These are phyloP conservation scores for Sporisorium iseilematis-ciliati DNA, from an alignment of 1,284 basidiomycete species.

Conservation along the genomic window DNA sequence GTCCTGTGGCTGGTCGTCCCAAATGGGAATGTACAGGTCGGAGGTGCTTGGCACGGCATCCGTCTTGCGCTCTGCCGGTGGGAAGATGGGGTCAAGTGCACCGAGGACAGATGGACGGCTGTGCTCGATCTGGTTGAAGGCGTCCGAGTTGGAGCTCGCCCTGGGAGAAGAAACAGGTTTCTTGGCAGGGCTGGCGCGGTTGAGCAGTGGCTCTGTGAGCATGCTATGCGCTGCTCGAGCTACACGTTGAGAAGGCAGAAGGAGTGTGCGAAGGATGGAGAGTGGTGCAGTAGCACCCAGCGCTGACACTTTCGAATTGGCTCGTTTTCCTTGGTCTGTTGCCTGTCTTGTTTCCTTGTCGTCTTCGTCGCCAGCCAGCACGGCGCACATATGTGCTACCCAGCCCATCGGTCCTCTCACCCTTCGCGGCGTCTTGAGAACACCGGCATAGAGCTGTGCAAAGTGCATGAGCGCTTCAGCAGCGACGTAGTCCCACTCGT, in stretches of 20 bases:
- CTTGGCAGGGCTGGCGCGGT: conserved; percentile 17
- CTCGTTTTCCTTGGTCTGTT: background rate
- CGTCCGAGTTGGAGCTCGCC: conserved; percentile 13
- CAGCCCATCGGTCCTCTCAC: conserved; percentile 65
- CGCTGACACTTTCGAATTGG: background rate
- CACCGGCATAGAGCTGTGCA: conserved; percentile 67
- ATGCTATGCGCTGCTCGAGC: conserved; percentile 50
- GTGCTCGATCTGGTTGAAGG: conserved; percentile 35
- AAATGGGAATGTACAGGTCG: conserved; percentile 52
- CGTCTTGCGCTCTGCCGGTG: conserved; percentile 47
- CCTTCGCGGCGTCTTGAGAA: conserved; percentile 59
- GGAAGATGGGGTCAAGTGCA: conserved; percentile 58
- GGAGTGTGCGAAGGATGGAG: conserved; percentile 30
- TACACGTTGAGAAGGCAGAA: conserved; percentile 36
- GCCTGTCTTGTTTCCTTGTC: background rate
- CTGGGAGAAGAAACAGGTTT: conserved; percentile 6
- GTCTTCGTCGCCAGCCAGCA: conserved; percentile 46
- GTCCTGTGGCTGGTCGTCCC: conserved; percentile 9
- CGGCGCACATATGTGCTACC: conserved; percentile 61
- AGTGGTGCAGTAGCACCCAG: conserved; percentile 28
- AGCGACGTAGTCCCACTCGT: conserved; percentile 66
- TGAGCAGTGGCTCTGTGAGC: conserved; percentile 57
- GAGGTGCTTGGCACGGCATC: conserved; percentile 40
- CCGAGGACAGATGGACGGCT: conserved; percentile 26
- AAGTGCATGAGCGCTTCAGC: conserved; percentile 67